Evolutionary conservation across 192 early-diverging fungal genomes (phyloP).

Genomic region (Podochytrium sp.): DNA sequence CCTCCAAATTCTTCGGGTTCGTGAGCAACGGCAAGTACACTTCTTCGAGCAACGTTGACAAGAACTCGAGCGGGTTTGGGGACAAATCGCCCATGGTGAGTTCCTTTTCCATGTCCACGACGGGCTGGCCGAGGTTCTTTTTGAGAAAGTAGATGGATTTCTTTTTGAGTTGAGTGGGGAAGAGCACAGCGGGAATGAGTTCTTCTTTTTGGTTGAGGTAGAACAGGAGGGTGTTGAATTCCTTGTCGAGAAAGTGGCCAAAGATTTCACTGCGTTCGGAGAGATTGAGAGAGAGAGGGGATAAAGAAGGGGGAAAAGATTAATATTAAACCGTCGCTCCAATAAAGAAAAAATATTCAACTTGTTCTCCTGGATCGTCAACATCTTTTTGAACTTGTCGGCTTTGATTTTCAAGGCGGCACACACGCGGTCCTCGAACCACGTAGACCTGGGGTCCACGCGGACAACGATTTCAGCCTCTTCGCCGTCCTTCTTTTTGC

Average conservation of each 20-base stretch:
- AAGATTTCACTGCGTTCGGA: conserved; percentile 52
- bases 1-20: conserved; percentile 65
- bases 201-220: conserved; percentile 67
- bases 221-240: conserved; percentile 61
- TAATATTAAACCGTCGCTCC: neutral
- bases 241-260: conserved; percentile 59
- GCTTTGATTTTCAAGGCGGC: conserved; percentile 59
- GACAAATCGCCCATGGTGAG: conserved; percentile 62
- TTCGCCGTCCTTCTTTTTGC: conserved; percentile 56
- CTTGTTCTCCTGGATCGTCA: conserved; percentile 51
- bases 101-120: conserved; percentile 62
- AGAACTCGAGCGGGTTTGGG: conserved; percentile 64
- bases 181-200: conserved; percentile 55
- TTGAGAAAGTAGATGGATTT: conserved; percentile 68
- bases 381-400: conserved; percentile 69
- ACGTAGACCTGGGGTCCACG: conserved; percentile 58
- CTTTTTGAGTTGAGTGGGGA: conserved; percentile 59
- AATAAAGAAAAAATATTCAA: conserved; percentile 25
- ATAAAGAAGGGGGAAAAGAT: neutral
- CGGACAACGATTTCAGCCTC: conserved; percentile 42
- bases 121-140: conserved; percentile 43
- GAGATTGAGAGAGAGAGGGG: neutral
- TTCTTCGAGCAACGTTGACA: conserved; percentile 61
- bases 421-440: conserved; percentile 63
- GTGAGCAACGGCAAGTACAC: conserved; percentile 67